Evolutionary conservation across 2,329 filamentous ascomycete species (phyloP).

Genomic region (Magnaporthiopsis poae): DNA sequence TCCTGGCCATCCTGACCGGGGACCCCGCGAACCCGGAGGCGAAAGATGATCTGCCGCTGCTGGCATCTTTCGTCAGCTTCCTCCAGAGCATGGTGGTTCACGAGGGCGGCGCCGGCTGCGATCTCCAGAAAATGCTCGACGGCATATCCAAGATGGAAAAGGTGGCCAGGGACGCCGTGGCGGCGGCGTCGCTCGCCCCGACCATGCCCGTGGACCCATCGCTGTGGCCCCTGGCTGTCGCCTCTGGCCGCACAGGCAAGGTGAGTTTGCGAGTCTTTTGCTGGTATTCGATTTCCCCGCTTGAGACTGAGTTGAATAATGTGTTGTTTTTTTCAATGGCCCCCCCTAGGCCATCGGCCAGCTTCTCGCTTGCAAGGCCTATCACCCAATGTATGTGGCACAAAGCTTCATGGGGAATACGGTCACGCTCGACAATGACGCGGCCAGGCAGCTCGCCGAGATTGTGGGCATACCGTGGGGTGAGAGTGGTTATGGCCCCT

Average conservation of each 20-base stretch:
- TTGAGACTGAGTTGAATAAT: background rate
- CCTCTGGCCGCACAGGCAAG: slow-evolving; percentile 5
- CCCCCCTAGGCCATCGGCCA: background rate
- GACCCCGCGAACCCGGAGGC: slow-evolving; percentile 7
- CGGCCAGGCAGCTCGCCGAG: slow-evolving; percentile 7
- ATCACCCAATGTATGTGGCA: background rate
- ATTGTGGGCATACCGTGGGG: slow-evolving; percentile 6
- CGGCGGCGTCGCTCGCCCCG: background rate
- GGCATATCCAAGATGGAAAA: slow-evolving; percentile 7
- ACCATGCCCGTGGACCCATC: slow-evolving; percentile 9
- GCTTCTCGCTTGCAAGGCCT: background rate
- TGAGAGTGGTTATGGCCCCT: slow-evolving; percentile 8
- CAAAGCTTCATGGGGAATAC: slow-evolving; percentile 8
- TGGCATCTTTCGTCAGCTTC: background rate
- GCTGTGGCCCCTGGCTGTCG: slow-evolving; percentile 7
- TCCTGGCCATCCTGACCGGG: slow-evolving; percentile 9
- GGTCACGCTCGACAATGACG: slow-evolving; percentile 3
- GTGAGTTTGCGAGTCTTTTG: background rate
- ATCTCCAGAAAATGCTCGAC: slow-evolving; percentile 7
- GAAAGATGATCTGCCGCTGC: background rate
- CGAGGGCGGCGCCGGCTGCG: background rate
- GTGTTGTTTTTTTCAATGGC: background rate
- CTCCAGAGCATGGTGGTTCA: background rate
- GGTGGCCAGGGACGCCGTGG: slow-evolving; percentile 8
- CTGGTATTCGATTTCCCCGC: background rate